Evolutionary conservation across 805 yeast species (phyloP), one percentile per base, ranked within the genome.

Genomic region (Wickerhamiella hasegawae): DNA sequence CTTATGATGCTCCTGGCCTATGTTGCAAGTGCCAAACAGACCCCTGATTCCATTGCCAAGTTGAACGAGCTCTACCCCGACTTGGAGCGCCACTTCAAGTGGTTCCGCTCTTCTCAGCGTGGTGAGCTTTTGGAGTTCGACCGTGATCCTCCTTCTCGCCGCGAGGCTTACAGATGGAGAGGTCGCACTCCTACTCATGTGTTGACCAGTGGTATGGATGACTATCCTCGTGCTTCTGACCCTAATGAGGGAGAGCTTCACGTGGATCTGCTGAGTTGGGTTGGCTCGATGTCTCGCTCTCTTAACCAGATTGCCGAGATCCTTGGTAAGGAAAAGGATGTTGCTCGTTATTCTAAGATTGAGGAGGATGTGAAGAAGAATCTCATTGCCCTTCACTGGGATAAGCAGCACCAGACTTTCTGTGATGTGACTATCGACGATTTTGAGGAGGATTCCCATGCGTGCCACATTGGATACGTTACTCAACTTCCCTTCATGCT

Each of bases 161-260:
- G 54, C 5, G 94, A 84, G 52, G 79, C 74, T 0, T 90, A 78
- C 53, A 66, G 94, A 53, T 90, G 98, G 98, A 69, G 83, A 39
- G 98, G 97, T 4, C 71, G 97, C 45, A 80, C 95, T 0, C 60
- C 65, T 16, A 69, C 75, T 3, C 95, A 82, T 48, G 80, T 94
- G 52, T 63, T 87, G 35, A 90, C 98, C 6, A 77, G 92, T 55
- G 98, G 98, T 0, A 54, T 90, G 25, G 98, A 90, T 55, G 98
- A 90, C 52, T 90, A 85, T 50, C 98, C 98, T 24, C 69, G 98
- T 42, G 76, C 84, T 1, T 59, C 62, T 19, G 71, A 69, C 5
- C 87, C 92, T 2, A 94, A 83, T 54, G 65, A 75, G 28, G 92
- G 92, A 1, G 98, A 90, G 57, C 62, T 90, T 33, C 79, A 90